These are phyloP conservation scores for Poa pratensis DNA, from an alignment of 176 grass and related monocot genomes.

Conservation along the genomic window DNA sequence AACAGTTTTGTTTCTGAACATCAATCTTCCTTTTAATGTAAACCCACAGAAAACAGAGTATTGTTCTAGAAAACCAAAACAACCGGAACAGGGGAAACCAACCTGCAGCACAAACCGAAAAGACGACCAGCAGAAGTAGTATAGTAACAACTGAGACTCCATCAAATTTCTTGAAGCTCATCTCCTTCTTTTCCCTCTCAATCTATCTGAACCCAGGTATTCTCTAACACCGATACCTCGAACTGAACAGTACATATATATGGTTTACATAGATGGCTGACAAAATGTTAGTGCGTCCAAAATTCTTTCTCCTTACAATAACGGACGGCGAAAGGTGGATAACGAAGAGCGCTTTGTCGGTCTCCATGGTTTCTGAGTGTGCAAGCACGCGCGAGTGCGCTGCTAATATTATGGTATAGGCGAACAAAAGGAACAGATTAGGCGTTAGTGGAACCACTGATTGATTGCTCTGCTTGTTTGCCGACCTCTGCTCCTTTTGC, in stretches of 20 bases:
- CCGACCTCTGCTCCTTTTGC: not conserved
- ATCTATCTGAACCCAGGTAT: not conserved
- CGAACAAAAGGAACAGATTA: conserved; percentile 23
- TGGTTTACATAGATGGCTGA: conserved; percentile 43
- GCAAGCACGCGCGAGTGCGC: conserved; percentile 44
- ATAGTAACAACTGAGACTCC: conserved; percentile 43
- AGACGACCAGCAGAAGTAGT: conserved; percentile 44
- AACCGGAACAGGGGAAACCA: not conserved
- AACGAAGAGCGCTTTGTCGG: conserved; percentile 29
- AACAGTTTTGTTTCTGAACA: not conserved
- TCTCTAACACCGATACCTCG: not conserved
- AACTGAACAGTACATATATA: conserved; percentile 35
- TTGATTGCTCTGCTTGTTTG: conserved; percentile 15
- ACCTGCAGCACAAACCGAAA: conserved; percentile 58
- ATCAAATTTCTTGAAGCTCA: conserved; percentile 28
- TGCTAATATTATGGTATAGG: conserved; percentile 29
- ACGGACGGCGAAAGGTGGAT: conserved; percentile 52
- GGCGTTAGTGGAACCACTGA: conserved; percentile 37
- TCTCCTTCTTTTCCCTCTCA: not conserved
- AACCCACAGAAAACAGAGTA: not conserved
- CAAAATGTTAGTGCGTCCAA: not conserved
- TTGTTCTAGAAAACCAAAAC: not conserved
- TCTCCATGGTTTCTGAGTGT: conserved; percentile 55
- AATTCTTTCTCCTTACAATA: conserved; percentile 48
- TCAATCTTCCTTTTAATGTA: not conserved